Base-by-base conservation (phyloP, 495 filamentous ascomycete species). In the Aspergillus bridgeri region DNA sequence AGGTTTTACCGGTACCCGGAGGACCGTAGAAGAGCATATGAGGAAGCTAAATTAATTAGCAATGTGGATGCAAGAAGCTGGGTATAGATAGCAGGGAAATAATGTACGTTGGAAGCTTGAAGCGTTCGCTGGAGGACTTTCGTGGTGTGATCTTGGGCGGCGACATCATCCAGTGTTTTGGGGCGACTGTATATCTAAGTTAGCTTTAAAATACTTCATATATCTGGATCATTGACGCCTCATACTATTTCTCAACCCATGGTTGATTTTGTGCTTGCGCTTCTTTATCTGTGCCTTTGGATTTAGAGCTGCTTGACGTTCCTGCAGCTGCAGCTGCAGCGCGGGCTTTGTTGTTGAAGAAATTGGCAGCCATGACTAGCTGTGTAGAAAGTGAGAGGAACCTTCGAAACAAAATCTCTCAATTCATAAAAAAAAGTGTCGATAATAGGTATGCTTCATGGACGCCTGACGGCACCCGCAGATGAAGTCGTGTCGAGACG, bases 21-120 rank as follows among this genome's bases (percentile, higher is more conserved):
- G 94, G 95, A 6, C 95, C 95, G 66, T 99, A 99, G 79, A 98
- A 98, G 68, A 99, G 90, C 91, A 99, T 96, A 72, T 99, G 95
- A 20, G 94, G 94, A 48, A 99, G 88, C 89, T 93, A 55, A 25
- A 9, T 8, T 18, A 19, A 50, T 53, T 49, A 57, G 54, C 38
- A n/a, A 49, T 13, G 3, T 23, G 27, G 42, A 24, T 51, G 5
- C 5, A 21, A 29, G 13, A 24, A 46, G 21, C 19, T 33, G 25
- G 47, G 5, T n/a, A 11, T 19, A 6, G 22, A 42, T 13, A 27
- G 7, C 11, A 13, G 11, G 25, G 47, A 25, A 19, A 53, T 6
- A 11, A 44, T 79, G 47, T 74, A 92, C 90, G 68, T 98, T 98
- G 48, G 91, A 88, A 69, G 93, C 89, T 83, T 97, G 93, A 18